Conservation (phyloP, 148 eudicot genomes). For the Fagopyrum homotropicum region DNA sequence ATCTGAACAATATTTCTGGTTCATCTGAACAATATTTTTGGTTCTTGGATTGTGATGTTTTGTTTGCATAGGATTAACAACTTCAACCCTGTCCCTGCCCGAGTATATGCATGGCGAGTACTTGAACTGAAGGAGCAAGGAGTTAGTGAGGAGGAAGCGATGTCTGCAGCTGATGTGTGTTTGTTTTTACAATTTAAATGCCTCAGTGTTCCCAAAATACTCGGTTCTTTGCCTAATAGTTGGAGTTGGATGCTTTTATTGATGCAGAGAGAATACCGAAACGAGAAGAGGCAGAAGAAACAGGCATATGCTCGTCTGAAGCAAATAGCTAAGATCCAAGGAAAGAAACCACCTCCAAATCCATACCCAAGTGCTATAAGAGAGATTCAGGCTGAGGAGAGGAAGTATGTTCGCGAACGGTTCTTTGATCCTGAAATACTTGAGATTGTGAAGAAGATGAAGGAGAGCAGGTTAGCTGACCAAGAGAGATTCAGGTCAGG, state of each 20-base stretch:
- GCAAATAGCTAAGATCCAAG: slow-evolving; percentile 65
- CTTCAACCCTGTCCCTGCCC: slow-evolving; percentile 51
- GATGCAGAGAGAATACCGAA: slow-evolving; percentile 58
- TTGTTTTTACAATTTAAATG: background rate
- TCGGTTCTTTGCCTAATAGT: background rate
- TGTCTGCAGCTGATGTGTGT: slow-evolving; percentile 81
- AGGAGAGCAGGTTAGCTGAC: slow-evolving; percentile 41
- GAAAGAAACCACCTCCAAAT: slow-evolving; percentile 63
- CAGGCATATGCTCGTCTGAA: slow-evolving; percentile 59
- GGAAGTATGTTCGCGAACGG: slow-evolving; percentile 58
- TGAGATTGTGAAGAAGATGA: slow-evolving; percentile 41
- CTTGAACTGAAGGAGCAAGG: slow-evolving; percentile 83
- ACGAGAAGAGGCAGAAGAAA: slow-evolving; percentile 53
- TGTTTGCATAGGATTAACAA: background rate
- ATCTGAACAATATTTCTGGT: background rate
- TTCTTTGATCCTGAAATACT: slow-evolving; percentile 45
- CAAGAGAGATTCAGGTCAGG: slow-evolving; percentile 38
- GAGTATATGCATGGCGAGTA: slow-evolving; percentile 65
- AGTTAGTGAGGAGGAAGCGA: slow-evolving; percentile 60
- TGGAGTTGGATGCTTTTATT: background rate
- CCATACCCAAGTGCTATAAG: slow-evolving; percentile 84
- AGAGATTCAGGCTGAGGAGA: slow-evolving; percentile 88
- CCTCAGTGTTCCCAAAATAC: background rate
- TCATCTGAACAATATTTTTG: background rate
- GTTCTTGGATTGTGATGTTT: background rate